Conservation (phyloP, 1,139 yeast genomes). For the Nakaseomyces kungkrabaensis region DNA sequence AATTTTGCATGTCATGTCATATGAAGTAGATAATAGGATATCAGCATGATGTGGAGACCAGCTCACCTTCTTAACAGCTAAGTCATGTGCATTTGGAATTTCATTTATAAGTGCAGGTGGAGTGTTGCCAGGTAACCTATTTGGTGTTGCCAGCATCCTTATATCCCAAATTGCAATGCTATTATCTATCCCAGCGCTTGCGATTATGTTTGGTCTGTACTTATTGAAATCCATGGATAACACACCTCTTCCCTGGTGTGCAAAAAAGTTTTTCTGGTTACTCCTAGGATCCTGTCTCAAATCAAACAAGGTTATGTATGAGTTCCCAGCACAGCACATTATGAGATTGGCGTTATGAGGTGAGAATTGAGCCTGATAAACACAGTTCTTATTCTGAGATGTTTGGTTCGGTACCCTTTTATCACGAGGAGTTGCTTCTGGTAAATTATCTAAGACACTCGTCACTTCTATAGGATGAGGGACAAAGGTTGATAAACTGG, state of each 20-base stretch:
- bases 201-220: slow-evolving; percentile 66
- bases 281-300: slow-evolving; percentile 52
- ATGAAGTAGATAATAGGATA: slow-evolving; percentile 64
- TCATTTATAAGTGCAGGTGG: slow-evolving; percentile 41
- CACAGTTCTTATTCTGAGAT: slow-evolving; percentile 37
- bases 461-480: slow-evolving; percentile 28
- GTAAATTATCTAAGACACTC: slow-evolving; percentile 4
- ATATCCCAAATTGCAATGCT: slow-evolving; percentile 79
- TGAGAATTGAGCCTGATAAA: slow-evolving; percentile 73
- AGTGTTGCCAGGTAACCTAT: background rate
- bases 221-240: slow-evolving; percentile 84
- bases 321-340: slow-evolving; percentile 71
- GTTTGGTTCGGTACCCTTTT: slow-evolving; percentile 11
- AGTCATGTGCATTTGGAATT: slow-evolving; percentile 67
- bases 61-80: slow-evolving; percentile 68
- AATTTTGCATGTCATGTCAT: slow-evolving; percentile 84
- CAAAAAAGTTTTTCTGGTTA: slow-evolving; percentile 50
- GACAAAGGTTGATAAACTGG: slow-evolving; percentile 50
- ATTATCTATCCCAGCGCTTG: slow-evolving; percentile 87
- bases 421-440: background rate
- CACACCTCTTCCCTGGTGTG: slow-evolving; percentile 76
- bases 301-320: slow-evolving; percentile 77
- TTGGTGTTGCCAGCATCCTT: slow-evolving; percentile 48
- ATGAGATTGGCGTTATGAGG: slow-evolving; percentile 73
- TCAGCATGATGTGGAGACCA: slow-evolving; percentile 88